Percentiles rank a stretch among this genome's conserved stretches.
These are phyloP conservation scores for Auriscalpium orientale DNA, from an alignment of 768 basidiomycete species.

Conservation along the genomic window DNA sequence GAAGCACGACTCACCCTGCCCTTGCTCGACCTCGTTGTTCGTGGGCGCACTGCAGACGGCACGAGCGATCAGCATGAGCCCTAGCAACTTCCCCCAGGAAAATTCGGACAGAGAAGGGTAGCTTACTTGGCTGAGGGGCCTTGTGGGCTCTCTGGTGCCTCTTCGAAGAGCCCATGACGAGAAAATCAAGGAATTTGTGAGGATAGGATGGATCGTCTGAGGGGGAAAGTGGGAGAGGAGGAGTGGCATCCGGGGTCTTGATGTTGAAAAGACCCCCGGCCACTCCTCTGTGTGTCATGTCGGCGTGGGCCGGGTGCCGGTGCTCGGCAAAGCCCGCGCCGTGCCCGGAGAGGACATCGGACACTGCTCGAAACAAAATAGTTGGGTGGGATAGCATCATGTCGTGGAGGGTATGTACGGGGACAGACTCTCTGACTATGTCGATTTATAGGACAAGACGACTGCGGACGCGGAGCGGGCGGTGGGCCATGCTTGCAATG, in stretches of 20 bases:
- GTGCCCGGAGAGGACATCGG: too few relatives aligned
- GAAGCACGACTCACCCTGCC: constrained; percentile 38
- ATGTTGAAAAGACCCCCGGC: neutral
- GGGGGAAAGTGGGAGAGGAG: neutral
- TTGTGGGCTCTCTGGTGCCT: constrained; percentile 31
- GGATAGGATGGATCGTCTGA: neutral
- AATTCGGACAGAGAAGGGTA: constrained; percentile 4
- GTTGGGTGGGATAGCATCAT: too few relatives aligned
- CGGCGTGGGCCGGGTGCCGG: too few relatives aligned
- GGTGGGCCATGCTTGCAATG: too few relatives aligned
- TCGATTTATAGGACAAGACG: too few relatives aligned
- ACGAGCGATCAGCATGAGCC: too few relatives aligned
- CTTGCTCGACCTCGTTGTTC: constrained; percentile 50
- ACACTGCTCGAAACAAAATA: too few relatives aligned
- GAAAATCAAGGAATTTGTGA: constrained; percentile 21
- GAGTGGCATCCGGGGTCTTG: neutral
- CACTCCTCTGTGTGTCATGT: neutral
- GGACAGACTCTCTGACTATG: too few relatives aligned
- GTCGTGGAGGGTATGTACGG: too few relatives aligned
- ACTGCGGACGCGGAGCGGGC: too few relatives aligned
- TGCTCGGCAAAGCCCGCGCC: too few relatives aligned
- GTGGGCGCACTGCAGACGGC: constrained; percentile 39
- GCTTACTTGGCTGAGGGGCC: constrained; percentile 32
- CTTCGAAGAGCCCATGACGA: constrained; percentile 35
- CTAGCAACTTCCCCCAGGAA: too few relatives aligned